phyloP scores from a whole-genome alignment of 352 stramenopile genomes.

The Globisporangium abappressorium region DNA sequence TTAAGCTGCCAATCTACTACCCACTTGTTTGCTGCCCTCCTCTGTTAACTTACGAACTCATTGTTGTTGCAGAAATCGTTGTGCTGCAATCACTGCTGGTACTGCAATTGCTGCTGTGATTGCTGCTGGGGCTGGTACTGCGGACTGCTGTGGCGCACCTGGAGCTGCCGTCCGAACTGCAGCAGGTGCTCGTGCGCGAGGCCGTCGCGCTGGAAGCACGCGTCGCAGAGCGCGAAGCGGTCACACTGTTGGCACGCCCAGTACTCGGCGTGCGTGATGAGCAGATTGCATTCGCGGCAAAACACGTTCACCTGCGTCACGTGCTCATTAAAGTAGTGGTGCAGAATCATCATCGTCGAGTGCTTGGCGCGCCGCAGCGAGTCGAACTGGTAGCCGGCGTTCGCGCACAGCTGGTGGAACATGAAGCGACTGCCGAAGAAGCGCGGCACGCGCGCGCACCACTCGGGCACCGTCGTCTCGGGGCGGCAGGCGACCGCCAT shows the following conservation, averaged over 20 bases:
- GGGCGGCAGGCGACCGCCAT: conserved; percentile 26
- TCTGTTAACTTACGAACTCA: neutral
- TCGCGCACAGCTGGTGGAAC: conserved; percentile 84
- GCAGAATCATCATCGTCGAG: conserved; percentile 89
- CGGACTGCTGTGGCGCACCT: neutral
- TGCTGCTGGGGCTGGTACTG: neutral
- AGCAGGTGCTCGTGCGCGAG: conserved; percentile 47
- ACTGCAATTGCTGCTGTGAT: neutral
- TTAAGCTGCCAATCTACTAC: neutral
- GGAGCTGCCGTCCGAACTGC: conserved; percentile 31
- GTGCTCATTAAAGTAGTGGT: conserved; percentile 84
- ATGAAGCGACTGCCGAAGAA: conserved; percentile 86
- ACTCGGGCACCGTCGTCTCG: conserved; percentile 43
- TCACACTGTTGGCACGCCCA: conserved; percentile 59
- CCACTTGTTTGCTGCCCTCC: neutral
- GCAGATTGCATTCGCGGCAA: conserved; percentile 68
- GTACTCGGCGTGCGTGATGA: conserved; percentile 72
- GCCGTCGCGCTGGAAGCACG: conserved; percentile 52
- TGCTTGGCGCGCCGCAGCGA: conserved; percentile 86
- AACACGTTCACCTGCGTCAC: conserved; percentile 73
- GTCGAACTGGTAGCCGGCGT: conserved; percentile 84
- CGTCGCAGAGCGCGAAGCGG: conserved; percentile 67
- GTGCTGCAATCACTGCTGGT: neutral
- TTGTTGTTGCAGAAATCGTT: neutral
- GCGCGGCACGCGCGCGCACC: conserved; percentile 54